phyloP scores from a whole-genome alignment of 2,329 filamentous ascomycete species.

The Aspergillus proliferans region DNA sequence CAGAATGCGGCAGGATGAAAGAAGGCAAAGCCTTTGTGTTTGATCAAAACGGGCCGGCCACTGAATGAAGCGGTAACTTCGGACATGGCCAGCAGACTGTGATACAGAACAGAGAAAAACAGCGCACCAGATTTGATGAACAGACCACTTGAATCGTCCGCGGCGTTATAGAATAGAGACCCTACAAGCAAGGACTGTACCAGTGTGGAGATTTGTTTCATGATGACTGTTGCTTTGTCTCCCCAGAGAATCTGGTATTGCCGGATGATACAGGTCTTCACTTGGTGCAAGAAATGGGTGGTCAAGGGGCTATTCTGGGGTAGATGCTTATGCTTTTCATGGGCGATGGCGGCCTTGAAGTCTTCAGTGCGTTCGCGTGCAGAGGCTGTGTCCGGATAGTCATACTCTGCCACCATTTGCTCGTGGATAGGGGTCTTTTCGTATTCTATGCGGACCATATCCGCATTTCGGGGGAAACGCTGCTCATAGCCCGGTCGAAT shows the following conservation, averaged over 20 bases:
- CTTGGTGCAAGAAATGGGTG: constrained; percentile 49
- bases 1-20: constrained; percentile 49
- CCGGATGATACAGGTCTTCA: constrained; percentile 51
- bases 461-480: constrained; percentile 41
- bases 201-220: constrained; percentile 56
- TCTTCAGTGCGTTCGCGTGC: constrained; percentile 46
- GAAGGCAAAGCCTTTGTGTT: constrained; percentile 53
- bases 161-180: constrained; percentile 62
- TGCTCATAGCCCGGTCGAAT: constrained; percentile 39
- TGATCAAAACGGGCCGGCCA: constrained; percentile 55
- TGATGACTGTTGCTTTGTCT: constrained; percentile 57
- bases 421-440: constrained; percentile 46
- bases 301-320: constrained; percentile 52
- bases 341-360: constrained; percentile 49
- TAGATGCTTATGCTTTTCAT: constrained; percentile 51
- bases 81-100: constrained; percentile 57
- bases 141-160: constrained; percentile 51
- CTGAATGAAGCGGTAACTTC: constrained; percentile 60
- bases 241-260: constrained; percentile 63
- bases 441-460: constrained; percentile 45
- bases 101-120: constrained; percentile 60
- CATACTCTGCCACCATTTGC: constrained; percentile 51
- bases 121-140: constrained; percentile 60
- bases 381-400: constrained; percentile 48
- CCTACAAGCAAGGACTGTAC: constrained; percentile 57